Percentiles rank a stretch among this genome's conserved stretches.
These are phyloP conservation scores for Glarea lozoyensis DNA, from an alignment of 495 filamentous ascomycete genomes.

Conservation along the genomic window DNA sequence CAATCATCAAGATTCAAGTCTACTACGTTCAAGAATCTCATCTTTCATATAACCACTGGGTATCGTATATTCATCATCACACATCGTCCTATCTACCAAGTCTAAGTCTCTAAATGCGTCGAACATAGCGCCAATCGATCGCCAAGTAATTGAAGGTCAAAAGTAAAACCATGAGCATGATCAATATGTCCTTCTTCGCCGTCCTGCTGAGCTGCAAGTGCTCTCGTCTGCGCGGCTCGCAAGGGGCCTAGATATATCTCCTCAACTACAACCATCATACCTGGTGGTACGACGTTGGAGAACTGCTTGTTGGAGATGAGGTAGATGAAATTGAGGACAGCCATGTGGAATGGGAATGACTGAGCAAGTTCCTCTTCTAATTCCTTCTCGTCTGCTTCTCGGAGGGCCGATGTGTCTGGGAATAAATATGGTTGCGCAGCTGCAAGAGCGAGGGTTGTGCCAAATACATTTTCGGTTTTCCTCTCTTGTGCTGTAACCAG, in stretches of 20 bases:
- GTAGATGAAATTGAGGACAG: constrained; percentile 43
- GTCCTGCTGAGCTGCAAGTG: constrained; percentile 17
- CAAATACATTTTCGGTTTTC: constrained; percentile 43
- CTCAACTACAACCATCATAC: constrained; percentile 20
- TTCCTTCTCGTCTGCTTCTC: constrained; percentile 19
- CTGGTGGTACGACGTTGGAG: constrained; percentile 14
- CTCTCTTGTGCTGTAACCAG: constrained; percentile 41
- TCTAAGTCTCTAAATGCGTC: too few relatives aligned
- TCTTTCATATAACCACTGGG: too few relatives aligned
- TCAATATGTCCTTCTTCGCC: not conserved
- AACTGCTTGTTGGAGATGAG: constrained; percentile 25
- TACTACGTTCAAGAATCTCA: too few relatives aligned
- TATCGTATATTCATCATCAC: too few relatives aligned
- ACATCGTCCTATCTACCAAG: too few relatives aligned
- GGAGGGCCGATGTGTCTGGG: constrained; percentile 26
- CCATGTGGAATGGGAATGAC: constrained; percentile 36
- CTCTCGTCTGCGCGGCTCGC: constrained; percentile 9
- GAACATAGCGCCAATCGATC: not conserved
- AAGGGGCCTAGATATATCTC: constrained; percentile 21
- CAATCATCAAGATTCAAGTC: too few relatives aligned
- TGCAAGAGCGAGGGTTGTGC: constrained; percentile 38
- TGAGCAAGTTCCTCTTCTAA: constrained; percentile 30
- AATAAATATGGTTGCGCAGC: constrained; percentile 41
- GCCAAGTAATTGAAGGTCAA: not conserved
- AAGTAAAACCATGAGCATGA: not conserved